A percentile compares a stretch with the other conserved stretches of the same genome.
Conservation (phyloP, 805 yeast species). For the Schwanniomyces pseudopolymorphus region DNA sequence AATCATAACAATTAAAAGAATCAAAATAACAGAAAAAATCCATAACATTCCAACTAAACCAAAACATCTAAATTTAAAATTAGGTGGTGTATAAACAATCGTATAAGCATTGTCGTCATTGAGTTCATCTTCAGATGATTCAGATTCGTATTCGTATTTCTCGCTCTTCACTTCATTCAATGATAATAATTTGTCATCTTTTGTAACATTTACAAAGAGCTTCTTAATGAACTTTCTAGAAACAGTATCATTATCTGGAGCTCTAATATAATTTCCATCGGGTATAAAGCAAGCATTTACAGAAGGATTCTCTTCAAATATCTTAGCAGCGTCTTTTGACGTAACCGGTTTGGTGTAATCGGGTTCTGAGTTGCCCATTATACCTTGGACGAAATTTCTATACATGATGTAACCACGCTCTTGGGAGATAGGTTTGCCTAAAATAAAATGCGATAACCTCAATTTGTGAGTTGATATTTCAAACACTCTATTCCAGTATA, state of each 20-base stretch:
- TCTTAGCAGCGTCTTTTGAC: constrained; percentile 39
- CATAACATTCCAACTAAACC: constrained; percentile 48
- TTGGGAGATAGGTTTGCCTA: constrained; percentile 57
- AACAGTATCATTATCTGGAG: constrained; percentile 79
- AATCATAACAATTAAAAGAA: constrained; percentile 17
- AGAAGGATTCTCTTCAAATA: constrained; percentile 42
- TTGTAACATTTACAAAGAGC: constrained; percentile 80
- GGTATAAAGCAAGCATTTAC: constrained; percentile 65
- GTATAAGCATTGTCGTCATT: constrained; percentile 50
- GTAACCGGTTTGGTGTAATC: constrained; percentile 62
- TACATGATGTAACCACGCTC: constrained; percentile 72
- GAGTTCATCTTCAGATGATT: constrained; percentile 39
- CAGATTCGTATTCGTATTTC: constrained; percentile 24
- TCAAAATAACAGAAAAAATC: constrained; percentile 39
- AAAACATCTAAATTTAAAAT: constrained; percentile 60
- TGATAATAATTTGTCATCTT: constrained; percentile 60
- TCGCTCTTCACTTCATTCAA: constrained; percentile 8
- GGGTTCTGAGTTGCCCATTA: constrained; percentile 43
- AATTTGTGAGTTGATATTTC: constrained; percentile 51
- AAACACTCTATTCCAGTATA: constrained; percentile 65
- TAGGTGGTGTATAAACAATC: constrained; percentile 85
- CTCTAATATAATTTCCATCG: constrained; percentile 80
- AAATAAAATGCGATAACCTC: constrained; percentile 79
- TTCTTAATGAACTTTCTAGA: constrained; percentile 62
- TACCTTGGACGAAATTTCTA: constrained; percentile 45